Base-by-base conservation (phyloP, 805 yeast genomes). In the Suhomyces faveliae region DNA sequence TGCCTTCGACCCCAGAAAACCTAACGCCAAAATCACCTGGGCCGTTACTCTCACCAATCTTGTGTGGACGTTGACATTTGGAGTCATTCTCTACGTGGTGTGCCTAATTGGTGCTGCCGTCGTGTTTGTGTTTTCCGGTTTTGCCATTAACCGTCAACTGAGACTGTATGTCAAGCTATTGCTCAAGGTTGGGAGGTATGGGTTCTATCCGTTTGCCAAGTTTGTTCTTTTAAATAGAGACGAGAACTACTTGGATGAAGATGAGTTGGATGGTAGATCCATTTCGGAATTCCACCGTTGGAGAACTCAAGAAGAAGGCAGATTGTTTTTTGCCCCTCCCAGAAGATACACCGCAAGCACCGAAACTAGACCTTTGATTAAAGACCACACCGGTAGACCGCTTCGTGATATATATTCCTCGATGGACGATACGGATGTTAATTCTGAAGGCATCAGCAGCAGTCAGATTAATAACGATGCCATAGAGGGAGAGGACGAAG, bases 181-280 rank as follows among this genome's bases (percentile, higher is more conserved):
- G 23, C 77, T 77, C 64, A 74, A 77, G 24, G 66, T 90, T 38
- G 94, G 89, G 1, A 66, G 67, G n/a, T 94, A 88, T 61, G 71
- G 90, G 60, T 68, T 87, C 20, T 79, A 75, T 65, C 99, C 99
- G 3, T 94, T 92, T 72, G 98, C 98, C 3, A 89, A 85, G 58
- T 83, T 89, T 56, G 94, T 94, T 3, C 79, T 89, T 48, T 73
- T 92, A 52, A 78, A 77, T 50, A 83, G 82, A 51, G 97, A 89
- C 57, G 84, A 87, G 50, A 84, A 86, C 56, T 94, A 92, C 63
- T 68, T 88, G 40, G 77, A 79, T 38, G 98, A 92, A 66, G 99
- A 92, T 64, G 87, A 84, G 41, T 83, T 90, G 56, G 95, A 88
- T 59, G 98, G 98, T 15, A 79, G 92, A 27, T 79, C 91, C 4